Conservation (phyloP, 176 grass and related monocot genomes). For the Ensete glaucum region DNA sequence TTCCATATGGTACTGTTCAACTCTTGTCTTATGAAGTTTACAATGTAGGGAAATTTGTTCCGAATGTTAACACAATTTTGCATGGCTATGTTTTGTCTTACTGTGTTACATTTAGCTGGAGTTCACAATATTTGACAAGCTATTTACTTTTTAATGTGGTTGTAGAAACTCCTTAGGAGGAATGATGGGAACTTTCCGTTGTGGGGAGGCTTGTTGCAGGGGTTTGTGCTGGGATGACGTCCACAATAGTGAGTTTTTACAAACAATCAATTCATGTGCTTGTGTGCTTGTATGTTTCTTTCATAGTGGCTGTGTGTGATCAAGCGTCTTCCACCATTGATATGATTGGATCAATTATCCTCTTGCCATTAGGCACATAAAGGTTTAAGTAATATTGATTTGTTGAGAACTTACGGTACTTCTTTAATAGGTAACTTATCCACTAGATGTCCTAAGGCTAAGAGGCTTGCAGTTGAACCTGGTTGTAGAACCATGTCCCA, state of each 20-base stretch:
- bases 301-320: not conserved
- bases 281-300: not conserved
- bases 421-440: slow-evolving; percentile 88
- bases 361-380: not conserved
- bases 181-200: slow-evolving; percentile 75
- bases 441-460: slow-evolving; percentile 84
- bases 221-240: slow-evolving; percentile 92
- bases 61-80: not conserved
- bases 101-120: not conserved
- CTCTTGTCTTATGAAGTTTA: slow-evolving; percentile 99
- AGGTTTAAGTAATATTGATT: not conserved
- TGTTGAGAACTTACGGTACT: slow-evolving; percentile 7
- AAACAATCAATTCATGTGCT: slow-evolving; percentile 1
- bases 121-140: slow-evolving; percentile 1
- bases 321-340: not conserved
- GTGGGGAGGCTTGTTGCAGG: slow-evolving; percentile 86
- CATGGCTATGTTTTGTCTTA: not conserved
- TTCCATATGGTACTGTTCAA: slow-evolving; percentile 80
- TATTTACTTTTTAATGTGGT: slow-evolving; percentile 14
- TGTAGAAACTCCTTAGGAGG: slow-evolving; percentile 71
- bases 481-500: slow-evolving; percentile 80
- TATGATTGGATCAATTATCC: not conserved
- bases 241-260: not conserved
- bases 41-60: slow-evolving; percentile 35
- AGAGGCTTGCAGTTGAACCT: slow-evolving; percentile 95